Base-by-base conservation (phyloP, 768 basidiomycete species). In the Lactifluus pinguis region DNA sequence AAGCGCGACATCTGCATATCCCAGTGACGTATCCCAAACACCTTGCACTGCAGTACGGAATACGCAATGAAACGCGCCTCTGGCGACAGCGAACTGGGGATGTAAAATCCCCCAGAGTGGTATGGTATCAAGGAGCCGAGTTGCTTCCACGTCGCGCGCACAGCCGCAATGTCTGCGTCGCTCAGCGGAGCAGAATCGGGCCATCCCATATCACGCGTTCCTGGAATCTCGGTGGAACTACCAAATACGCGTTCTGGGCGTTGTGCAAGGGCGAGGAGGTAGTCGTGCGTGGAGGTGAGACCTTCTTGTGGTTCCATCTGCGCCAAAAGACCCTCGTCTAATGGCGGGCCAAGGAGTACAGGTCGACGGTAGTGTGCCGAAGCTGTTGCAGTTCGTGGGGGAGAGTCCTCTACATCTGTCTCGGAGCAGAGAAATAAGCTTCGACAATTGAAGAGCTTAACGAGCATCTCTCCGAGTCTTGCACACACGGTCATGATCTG, bases 1-100 rank as follows among this genome's bases (percentile, higher is more conserved):
- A 72, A 72, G 36, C 71, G 71, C 25, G 55, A 36, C 69, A 72
- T 72, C 41, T 69, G 59, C 71, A 72, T 72, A 52, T 72, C 71
- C 48, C 63, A 55, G 51, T 72, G 71, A 25, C 60, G 58, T 32
- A 72, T 65, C 21, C 72, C 71, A 47, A 68, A 72, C 17, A 65
- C 59, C 21, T 45, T 59, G 63, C 64, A 64, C 61, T 67, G 67
- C 49, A 72, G 51, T 11, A 72, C 68, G 25, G 53, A 53, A 53
- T 64, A 65, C 29, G 68, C 70, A 48, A 55, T 61, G 39, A 69
- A 56, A 29, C 68, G 68, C 17, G 71, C 72, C 41, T 65, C 54
- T 29, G 54, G 57, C 6, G 70, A 66, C 45, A 72, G 67, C 52
- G 64, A 61, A 15, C 53, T 54, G 14, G 71, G 71, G 38, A 72